phyloP scores from a whole-genome alignment of 2,329 filamentous ascomycete genomes.

The Cladorrhinum sp. region DNA sequence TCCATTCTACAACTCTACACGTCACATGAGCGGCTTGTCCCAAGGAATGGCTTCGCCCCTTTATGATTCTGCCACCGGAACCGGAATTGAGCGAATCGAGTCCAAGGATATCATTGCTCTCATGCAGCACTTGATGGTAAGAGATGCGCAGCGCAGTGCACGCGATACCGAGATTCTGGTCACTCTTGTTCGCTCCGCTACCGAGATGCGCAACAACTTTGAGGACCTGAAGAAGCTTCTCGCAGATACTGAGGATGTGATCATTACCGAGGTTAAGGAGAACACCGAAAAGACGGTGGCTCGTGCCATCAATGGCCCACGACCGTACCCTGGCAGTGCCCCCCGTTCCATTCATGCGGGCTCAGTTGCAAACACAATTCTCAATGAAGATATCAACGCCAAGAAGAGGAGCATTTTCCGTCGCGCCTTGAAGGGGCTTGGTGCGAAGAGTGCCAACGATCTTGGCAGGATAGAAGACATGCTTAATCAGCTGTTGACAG shows the following conservation, averaged over 20 bases:
- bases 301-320: slow-evolving; percentile 78
- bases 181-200: slow-evolving; percentile 85
- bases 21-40: slow-evolving; percentile 83
- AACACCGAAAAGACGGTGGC: slow-evolving; percentile 84
- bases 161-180: slow-evolving; percentile 95
- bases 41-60: slow-evolving; percentile 87
- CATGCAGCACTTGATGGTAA: slow-evolving; percentile 98
- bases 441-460: slow-evolving; percentile 83
- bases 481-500: slow-evolving; percentile 85
- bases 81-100: slow-evolving; percentile 85
- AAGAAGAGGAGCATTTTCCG: slow-evolving; percentile 95
- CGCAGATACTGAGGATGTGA: slow-evolving; percentile 81
- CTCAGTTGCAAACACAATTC: slow-evolving; percentile 38
- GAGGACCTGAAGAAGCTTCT: slow-evolving; percentile 93
- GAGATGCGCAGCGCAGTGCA: slow-evolving; percentile 93
- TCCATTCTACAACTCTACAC: slow-evolving; percentile 60
- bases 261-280: slow-evolving; percentile 82
- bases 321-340: slow-evolving; percentile 70
- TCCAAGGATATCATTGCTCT: slow-evolving; percentile 95
- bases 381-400: slow-evolving; percentile 52
- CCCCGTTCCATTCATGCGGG: slow-evolving; percentile 57
- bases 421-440: slow-evolving; percentile 86
- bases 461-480: slow-evolving; percentile 85
- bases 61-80: slow-evolving; percentile 85
- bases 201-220: slow-evolving; percentile 96